Conservation (phyloP, 2,329 filamentous ascomycete genomes). For the Kalmusia sp. region DNA sequence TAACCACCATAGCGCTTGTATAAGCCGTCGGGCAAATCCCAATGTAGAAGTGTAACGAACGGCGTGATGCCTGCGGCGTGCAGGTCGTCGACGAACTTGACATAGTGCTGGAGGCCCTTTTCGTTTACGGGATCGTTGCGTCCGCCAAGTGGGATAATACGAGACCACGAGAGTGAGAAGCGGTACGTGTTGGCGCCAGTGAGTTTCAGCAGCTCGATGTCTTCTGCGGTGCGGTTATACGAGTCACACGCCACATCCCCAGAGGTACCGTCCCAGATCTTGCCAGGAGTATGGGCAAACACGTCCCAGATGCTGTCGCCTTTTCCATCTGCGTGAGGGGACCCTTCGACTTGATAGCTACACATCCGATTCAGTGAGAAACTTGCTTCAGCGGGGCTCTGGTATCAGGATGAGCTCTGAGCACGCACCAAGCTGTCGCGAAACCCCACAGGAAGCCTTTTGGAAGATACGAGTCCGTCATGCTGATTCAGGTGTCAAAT, state of each 20-base stretch:
- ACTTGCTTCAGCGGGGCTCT: slow-evolving; percentile 3
- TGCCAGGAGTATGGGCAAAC: slow-evolving; percentile 82
- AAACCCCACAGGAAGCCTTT: slow-evolving; percentile 52
- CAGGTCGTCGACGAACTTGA: slow-evolving; percentile 79
- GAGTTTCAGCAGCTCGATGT: slow-evolving; percentile 78
- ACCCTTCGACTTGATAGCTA: slow-evolving; percentile 90
- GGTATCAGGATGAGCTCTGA: slow-evolving; percentile 21
- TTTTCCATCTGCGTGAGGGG: slow-evolving; percentile 75
- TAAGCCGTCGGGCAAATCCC: slow-evolving; percentile 82
- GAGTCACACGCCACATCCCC: slow-evolving; percentile 85
- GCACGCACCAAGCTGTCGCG: slow-evolving; percentile 50
- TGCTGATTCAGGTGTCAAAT: slow-evolving; percentile 20
- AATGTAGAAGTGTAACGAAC: slow-evolving; percentile 85
- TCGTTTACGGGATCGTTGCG: slow-evolving; percentile 83
- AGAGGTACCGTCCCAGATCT: slow-evolving; percentile 79
- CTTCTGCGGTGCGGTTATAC: slow-evolving; percentile 79
- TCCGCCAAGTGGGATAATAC: slow-evolving; percentile 85
- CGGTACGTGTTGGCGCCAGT: slow-evolving; percentile 79
- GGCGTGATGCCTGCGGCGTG: slow-evolving; percentile 78
- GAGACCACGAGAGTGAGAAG: slow-evolving; percentile 83
- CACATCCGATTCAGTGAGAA: slow-evolving; percentile 27
- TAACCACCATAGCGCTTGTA: slow-evolving; percentile 83
- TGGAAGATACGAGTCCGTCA: slow-evolving; percentile 46
- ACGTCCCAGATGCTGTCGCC: slow-evolving; percentile 87
- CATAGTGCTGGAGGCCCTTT: slow-evolving; percentile 78